These are phyloP conservation scores for Penicillium egyptiacum DNA, from an alignment of 495 filamentous ascomycete species.

Conservation along the genomic window DNA sequence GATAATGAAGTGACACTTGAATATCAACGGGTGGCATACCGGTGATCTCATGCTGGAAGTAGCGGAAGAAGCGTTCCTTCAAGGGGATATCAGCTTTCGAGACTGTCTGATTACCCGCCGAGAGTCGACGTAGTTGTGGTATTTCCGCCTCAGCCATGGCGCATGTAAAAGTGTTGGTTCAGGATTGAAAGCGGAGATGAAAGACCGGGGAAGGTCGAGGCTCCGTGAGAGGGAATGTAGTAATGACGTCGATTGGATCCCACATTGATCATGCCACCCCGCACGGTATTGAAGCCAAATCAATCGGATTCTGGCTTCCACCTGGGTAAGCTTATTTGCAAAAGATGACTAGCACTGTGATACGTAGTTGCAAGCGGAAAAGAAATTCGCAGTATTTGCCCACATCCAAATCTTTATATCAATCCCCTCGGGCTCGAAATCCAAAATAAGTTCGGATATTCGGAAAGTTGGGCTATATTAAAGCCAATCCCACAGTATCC, in stretches of 20 bases:
- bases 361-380: conserved; percentile 5
- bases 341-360: neutral
- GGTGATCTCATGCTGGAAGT: conserved; percentile 71
- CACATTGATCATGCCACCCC: conserved; percentile 27
- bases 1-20: neutral
- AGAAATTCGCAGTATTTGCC: conserved; percentile 18
- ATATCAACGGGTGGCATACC: conserved; percentile 42
- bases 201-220: neutral
- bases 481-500: neutral
- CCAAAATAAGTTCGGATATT: neutral
- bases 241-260: conserved; percentile 32
- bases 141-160: conserved; percentile 37
- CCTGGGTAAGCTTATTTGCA: neutral
- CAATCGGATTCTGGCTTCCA: neutral
- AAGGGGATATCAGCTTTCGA: conserved; percentile 46
- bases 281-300: conserved; percentile 10
- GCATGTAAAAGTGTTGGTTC: conserved; percentile 1
- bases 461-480: neutral
- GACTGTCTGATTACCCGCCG: conserved; percentile 44
- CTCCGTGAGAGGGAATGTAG: conserved; percentile 12
- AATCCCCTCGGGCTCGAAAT: neutral
- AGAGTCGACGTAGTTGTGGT: conserved; percentile 36
- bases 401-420: conserved; percentile 5
- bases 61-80: conserved; percentile 76
- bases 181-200: neutral